Evolutionary conservation across 495 filamentous ascomycete species (phyloP).

Genomic region (Xylaria curta): DNA sequence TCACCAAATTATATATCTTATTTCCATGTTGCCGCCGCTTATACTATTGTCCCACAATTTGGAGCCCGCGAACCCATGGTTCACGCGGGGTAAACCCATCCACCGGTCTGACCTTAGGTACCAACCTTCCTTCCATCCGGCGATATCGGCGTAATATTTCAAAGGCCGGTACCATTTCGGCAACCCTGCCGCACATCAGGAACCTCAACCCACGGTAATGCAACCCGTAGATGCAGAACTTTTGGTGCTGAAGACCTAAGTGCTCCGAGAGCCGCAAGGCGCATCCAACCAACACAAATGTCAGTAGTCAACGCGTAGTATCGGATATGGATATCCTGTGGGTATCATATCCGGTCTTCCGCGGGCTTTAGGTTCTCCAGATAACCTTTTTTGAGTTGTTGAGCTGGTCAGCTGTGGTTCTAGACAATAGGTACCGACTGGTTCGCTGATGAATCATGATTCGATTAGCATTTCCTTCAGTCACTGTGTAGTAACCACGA

Average conservation of each 20-base stretch:
- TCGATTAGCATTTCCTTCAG: not conserved
- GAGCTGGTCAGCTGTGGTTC: not conserved
- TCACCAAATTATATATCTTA: not conserved
- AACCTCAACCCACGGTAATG: not conserved
- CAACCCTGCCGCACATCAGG: constrained; percentile 14
- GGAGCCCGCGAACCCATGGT: not conserved
- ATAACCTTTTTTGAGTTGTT: not conserved
- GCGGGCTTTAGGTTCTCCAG: constrained; percentile 6
- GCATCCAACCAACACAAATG: not conserved
- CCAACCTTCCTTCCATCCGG: not conserved
- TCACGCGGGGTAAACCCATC: constrained; percentile 15
- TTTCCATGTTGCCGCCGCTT: constrained; percentile 6
- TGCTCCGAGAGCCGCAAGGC: constrained; percentile 19
- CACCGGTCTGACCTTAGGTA: not conserved
- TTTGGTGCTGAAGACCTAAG: not conserved
- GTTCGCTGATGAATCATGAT: not conserved
- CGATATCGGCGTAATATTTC: constrained; percentile 24
- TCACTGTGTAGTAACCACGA: not conserved
- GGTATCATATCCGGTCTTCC: constrained; percentile 13
- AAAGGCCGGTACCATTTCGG: not conserved
- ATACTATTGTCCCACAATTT: not conserved
- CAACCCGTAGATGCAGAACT: not conserved
- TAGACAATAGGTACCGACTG: not conserved
- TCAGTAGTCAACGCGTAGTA: not conserved
- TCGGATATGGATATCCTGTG: not conserved